A percentile compares a stretch with the other conserved stretches of the same genome.
Conservation (phyloP, 495 filamentous ascomycete species). For the Eremomyces bilateralis region DNA sequence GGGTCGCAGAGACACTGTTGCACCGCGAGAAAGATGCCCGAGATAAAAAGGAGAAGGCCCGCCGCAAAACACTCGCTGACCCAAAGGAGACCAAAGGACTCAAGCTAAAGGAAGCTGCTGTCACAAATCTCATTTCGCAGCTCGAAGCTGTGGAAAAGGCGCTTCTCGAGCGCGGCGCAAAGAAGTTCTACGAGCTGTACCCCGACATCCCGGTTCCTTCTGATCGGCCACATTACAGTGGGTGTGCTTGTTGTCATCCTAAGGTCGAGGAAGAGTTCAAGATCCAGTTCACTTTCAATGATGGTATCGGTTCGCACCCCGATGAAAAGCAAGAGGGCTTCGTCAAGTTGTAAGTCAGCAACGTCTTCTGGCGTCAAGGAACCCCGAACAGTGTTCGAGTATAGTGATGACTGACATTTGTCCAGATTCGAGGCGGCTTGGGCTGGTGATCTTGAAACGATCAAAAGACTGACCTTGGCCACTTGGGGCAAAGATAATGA, state of each 20-base stretch:
- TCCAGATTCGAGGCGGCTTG: constrained; percentile 46
- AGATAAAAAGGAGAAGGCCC: constrained; percentile 10
- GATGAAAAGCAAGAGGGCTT: too few relatives aligned
- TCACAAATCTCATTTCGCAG: constrained; percentile 25
- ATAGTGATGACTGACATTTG: background rate
- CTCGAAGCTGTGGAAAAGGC: constrained; percentile 29
- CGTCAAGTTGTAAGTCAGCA: too few relatives aligned
- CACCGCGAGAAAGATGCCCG: constrained; percentile 6
- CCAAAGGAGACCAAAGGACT: too few relatives aligned
- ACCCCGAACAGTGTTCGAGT: background rate
- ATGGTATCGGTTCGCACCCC: too few relatives aligned
- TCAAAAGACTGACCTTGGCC: constrained; percentile 30
- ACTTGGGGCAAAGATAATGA: constrained; percentile 21
- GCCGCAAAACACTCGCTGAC: too few relatives aligned
- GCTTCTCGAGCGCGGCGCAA: constrained; percentile 34
- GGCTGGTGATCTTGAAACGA: constrained; percentile 36
- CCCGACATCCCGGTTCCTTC: constrained; percentile 22
- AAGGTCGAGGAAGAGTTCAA: constrained; percentile 26
- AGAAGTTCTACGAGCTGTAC: constrained; percentile 39
- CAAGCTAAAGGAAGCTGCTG: constrained; percentile 28
- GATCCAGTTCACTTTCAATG: constrained; percentile 25
- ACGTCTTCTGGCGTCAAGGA: too few relatives aligned
- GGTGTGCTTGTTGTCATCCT: too few relatives aligned
- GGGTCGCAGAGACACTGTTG: constrained; percentile 21
- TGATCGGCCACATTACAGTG: too few relatives aligned